Conservation (phyloP, 2,329 filamentous ascomycete species). For the Alternaria ventricosa region DNA sequence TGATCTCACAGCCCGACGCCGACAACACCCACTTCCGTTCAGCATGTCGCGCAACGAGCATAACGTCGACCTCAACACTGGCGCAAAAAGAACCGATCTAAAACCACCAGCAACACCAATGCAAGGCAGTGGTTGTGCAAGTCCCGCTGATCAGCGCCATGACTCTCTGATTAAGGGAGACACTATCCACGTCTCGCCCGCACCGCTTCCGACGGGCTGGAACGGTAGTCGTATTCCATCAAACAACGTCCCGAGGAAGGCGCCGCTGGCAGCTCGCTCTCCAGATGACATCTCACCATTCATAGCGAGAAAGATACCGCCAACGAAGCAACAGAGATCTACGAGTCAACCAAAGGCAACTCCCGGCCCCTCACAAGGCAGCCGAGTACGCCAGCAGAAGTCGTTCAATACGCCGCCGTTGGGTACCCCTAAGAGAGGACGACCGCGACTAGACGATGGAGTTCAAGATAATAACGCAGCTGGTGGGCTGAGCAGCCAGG, state of each 20-base stretch:
- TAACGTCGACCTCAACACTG: background rate
- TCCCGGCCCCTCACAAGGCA: background rate
- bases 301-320: background rate
- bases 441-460: background rate
- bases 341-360: background rate
- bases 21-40: background rate
- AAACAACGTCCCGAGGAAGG: background rate
- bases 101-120: background rate
- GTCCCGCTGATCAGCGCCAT: background rate
- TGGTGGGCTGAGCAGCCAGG: background rate
- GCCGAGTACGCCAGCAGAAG: background rate
- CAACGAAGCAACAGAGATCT: background rate
- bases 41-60: background rate
- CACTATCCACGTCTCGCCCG: background rate
- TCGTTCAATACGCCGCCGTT: background rate
- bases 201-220: background rate
- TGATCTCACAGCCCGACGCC: background rate
- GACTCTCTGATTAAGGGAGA: background rate
- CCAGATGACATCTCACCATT: background rate
- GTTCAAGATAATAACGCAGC: background rate
- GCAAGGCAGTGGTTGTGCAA: background rate
- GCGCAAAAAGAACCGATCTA: background rate
- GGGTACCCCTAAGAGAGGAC: background rate
- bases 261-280: background rate
- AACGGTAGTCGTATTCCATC: slow-evolving; percentile 1